Evolutionary conservation across 2,329 filamentous ascomycete genomes (phyloP).

Genomic region (Ceratocystis cacaofunesta): DNA sequence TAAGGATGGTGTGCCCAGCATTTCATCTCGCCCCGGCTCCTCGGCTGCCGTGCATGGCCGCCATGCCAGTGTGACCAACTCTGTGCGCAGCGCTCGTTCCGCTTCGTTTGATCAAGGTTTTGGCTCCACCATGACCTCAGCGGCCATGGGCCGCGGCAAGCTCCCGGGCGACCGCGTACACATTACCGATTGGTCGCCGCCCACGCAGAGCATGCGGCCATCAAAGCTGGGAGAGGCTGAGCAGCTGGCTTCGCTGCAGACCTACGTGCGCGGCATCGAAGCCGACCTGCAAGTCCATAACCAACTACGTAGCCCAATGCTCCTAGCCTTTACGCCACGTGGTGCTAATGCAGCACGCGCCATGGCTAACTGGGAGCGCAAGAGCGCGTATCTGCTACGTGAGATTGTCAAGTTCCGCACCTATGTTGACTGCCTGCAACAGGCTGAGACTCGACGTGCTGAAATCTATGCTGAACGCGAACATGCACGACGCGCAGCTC

Average conservation of each 20-base stretch:
- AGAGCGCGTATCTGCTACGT: conserved; percentile 75
- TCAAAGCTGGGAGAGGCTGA: conserved; percentile 65
- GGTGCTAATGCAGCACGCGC: conserved; percentile 68
- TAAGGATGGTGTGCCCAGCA: conserved; percentile 16
- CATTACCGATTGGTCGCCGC: conserved; percentile 79
- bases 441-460: conserved; percentile 53
- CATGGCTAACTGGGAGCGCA: conserved; percentile 94
- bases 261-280: conserved; percentile 76
- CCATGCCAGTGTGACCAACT: conserved; percentile 28
- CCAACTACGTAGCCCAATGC: conserved; percentile 71
- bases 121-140: conserved; percentile 31
- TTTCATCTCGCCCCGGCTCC: conserved; percentile 36
- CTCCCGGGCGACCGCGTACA: conserved; percentile 72
- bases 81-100: conserved; percentile 32
- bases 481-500: conserved; percentile 19
- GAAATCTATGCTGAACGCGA: conserved; percentile 54
- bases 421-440: conserved; percentile 73
- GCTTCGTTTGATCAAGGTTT: conserved; percentile 46
- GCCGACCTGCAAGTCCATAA: conserved; percentile 78
- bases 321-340: conserved; percentile 74
- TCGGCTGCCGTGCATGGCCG: conserved; percentile 23
- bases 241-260: conserved; percentile 58
- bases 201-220: conserved; percentile 77
- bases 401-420: conserved; percentile 96
- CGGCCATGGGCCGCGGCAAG: conserved; percentile 36